Conservation (phyloP, 768 basidiomycete species). For the Pisolithus tinctorius region DNA sequence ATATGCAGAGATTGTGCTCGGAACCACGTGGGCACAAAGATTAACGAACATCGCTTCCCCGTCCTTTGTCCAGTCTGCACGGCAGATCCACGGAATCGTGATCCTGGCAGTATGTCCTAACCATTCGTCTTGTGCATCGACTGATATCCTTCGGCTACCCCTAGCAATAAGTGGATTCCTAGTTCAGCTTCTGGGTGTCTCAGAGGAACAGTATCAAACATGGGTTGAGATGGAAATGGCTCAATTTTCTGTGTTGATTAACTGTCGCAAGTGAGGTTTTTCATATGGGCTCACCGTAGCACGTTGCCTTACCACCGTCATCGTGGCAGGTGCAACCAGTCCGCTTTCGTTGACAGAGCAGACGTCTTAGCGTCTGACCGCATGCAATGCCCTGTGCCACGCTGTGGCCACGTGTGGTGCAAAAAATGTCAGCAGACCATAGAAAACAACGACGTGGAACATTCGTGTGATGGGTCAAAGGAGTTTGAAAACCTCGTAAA, state of each 20-base stretch:
- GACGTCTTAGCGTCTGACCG: slow-evolving; percentile 37
- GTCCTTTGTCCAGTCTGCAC: slow-evolving; percentile 55
- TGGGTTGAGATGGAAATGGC: slow-evolving; percentile 44
- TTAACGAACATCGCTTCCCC: slow-evolving; percentile 50
- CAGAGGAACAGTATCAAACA: slow-evolving; percentile 34
- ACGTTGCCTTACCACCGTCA: neutral
- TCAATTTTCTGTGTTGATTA: slow-evolving; percentile 33
- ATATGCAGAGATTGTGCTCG: slow-evolving; percentile 50
- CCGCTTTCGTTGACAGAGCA: slow-evolving; percentile 43
- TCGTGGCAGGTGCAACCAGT: slow-evolving; percentile 39
- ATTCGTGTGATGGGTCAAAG: slow-evolving; percentile 52
- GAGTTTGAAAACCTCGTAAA: slow-evolving; percentile 49
- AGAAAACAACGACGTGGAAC: slow-evolving; percentile 29
- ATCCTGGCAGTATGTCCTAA: slow-evolving; percentile 24
- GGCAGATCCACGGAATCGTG: slow-evolving; percentile 24
- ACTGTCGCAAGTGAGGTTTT: slow-evolving; percentile 43
- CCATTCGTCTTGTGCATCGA: neutral
- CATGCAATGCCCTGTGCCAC: slow-evolving; percentile 42
- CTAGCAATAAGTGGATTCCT: slow-evolving; percentile 34
- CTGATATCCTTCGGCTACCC: neutral
- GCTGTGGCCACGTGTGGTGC: slow-evolving; percentile 53
- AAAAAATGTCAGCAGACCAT: slow-evolving; percentile 45
- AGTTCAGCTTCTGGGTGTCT: slow-evolving; percentile 38
- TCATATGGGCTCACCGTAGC: neutral
- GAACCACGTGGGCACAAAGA: slow-evolving; percentile 37